Evolutionary conservation across 1,284 basidiomycete species (phyloP), one percentile per base, ranked within the genome.

Genomic region (Cryptococcus depauperatus): DNA sequence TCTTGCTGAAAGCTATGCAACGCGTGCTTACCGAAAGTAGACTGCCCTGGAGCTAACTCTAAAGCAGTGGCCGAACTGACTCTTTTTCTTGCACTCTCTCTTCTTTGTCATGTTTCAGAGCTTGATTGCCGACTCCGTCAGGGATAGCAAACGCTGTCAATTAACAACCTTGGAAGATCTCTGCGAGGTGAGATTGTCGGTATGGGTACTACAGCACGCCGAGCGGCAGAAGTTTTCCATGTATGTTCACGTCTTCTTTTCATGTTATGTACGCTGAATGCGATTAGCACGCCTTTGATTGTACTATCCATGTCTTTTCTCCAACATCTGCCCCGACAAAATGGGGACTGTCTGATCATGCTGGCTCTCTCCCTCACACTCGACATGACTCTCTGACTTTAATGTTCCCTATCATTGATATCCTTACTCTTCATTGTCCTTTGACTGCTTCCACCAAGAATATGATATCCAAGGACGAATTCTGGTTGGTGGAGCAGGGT

Each of bases 61-160:
- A 78, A 79, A 77, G 76, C 79, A 1, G 64, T 68, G 2, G 61
- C 58, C 14, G 66, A 72, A 11, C 68, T 83, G 37, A 75, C 81
- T 27, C 64, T 84, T 10, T 75, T 76, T 1, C 76, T 79, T 5
- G 75, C 75, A 25, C 73, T 81, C 46, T 66, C 76, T 43, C 69
- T 83, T n/a, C 67, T 71, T 6, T 59, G 71, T 2, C 79, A 82
- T 51, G 73, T 83, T 47, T 66, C 66, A 9, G 76, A 76, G 55
- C 63, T 76, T 13, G 47, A 52, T 27, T 37, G 66, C 1, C 66
- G 73, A 23, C 75, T 76, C 30, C 66, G 73, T 6, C 68, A 69
- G 22, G 82, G 81, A 76, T 80, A 83, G 56, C 73, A 71, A 3
- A 66, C 73, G 3, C 62, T 80, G 5, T 77, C 79, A 0, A 67